A percentile compares a stretch with the other conserved stretches of the same genome.
These are phyloP conservation scores for Camelina laxa DNA, from an alignment of 345 rosid genomes.

Conservation along the genomic window DNA sequence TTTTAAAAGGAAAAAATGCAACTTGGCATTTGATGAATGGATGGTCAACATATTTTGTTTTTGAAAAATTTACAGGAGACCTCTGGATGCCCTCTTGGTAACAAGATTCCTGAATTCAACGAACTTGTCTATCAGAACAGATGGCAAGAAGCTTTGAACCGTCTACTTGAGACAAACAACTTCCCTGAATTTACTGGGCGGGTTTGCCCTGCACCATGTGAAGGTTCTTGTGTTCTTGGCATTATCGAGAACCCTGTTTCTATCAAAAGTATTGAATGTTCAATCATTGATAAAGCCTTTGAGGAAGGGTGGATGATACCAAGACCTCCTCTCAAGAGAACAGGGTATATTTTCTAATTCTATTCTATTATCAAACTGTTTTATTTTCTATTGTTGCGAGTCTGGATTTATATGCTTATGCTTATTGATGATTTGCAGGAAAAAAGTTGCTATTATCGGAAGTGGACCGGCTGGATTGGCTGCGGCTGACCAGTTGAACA, in stretches of 20 bases:
- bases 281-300: constrained; percentile 93
- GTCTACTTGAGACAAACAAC: constrained; percentile 96
- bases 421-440: constrained; percentile 54
- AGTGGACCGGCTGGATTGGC: constrained; percentile 99
- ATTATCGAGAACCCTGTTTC: constrained; percentile 99
- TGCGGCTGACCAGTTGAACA: constrained; percentile 97
- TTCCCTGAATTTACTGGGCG: constrained; percentile 99
- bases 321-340: constrained; percentile 80
- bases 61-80: constrained; percentile 61
- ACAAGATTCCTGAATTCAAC: constrained; percentile 98
- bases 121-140: constrained; percentile 97
- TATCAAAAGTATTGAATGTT: constrained; percentile 87
- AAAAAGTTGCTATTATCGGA: constrained; percentile 81
- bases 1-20: background rate
- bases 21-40: background rate
- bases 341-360: constrained; percentile 65
- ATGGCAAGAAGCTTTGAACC: constrained; percentile 97
- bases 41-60: background rate
- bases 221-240: constrained; percentile 99
- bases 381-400: background rate
- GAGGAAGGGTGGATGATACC: constrained; percentile 99
- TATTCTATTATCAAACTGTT: constrained; percentile 4
- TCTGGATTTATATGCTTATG: constrained; percentile 1
- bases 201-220: constrained; percentile 99
- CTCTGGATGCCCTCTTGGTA: constrained; percentile 99